Conservation (phyloP, 495 filamentous ascomycete genomes). For the Daldinia grandis region DNA sequence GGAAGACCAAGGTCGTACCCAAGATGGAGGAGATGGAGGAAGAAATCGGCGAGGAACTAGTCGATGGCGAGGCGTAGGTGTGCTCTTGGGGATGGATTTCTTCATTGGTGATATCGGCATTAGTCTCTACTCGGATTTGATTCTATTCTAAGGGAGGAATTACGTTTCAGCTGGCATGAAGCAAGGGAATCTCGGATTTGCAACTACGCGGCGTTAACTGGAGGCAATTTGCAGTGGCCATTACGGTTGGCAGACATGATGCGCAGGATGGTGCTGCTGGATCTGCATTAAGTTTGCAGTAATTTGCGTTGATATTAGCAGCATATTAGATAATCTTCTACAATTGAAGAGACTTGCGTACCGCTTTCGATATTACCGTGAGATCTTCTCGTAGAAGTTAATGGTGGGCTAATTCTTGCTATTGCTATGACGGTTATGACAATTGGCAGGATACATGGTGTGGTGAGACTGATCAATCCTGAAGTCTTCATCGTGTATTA, state of each 20-base stretch:
- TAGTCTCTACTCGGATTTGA: neutral
- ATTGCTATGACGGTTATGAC: no score
- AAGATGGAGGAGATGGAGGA: constrained; percentile 17
- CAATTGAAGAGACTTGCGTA: neutral
- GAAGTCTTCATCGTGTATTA: no score
- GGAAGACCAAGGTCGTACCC: neutral
- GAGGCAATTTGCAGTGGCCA: neutral
- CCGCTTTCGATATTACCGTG: neutral
- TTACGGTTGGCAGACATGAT: neutral
- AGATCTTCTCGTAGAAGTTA: neutral
- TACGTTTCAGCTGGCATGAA: neutral
- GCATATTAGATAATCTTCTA: neutral
- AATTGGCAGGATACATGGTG: no score
- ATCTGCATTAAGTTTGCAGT: neutral
- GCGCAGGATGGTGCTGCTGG: neutral
- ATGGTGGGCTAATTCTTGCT: no score
- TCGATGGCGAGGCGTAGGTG: constrained; percentile 15
- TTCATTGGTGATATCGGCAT: neutral
- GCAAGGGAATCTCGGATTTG: neutral
- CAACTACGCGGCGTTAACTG: neutral
- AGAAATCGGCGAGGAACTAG: neutral
- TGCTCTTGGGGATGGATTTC: neutral
- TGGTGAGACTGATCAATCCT: no score
- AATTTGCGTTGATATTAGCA: neutral
- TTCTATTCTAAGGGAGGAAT: neutral